Percentiles rank a stretch among this genome's conserved stretches.
Evolutionary conservation across 1,284 basidiomycete genomes (phyloP).

Genomic region (Ceratobasidium sp.): DNA sequence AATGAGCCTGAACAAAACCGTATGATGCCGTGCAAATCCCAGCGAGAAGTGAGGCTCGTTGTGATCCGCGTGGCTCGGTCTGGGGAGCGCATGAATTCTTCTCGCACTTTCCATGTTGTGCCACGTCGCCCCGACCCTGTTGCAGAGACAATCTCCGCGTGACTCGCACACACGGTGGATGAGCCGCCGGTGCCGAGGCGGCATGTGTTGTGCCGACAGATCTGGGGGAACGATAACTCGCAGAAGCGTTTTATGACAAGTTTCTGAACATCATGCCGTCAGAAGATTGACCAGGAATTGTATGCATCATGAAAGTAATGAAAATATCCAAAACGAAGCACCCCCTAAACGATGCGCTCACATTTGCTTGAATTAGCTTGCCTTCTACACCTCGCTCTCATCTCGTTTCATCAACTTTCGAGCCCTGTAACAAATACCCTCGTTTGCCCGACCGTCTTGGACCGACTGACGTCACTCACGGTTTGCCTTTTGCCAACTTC

Average conservation of each 20-base stretch:
- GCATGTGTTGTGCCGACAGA: neutral
- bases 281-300: neutral
- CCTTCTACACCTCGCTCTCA: conserved; percentile 13
- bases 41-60: neutral
- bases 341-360: neutral
- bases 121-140: too few relatives aligned
- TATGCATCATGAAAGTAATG: too few relatives aligned
- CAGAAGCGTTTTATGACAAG: too few relatives aligned
- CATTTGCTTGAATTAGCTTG: neutral
- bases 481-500: conserved; percentile 21
- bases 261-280: too few relatives aligned
- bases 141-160: too few relatives aligned
- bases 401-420: conserved; percentile 19
- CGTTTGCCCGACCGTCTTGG: neutral
- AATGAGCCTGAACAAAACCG: neutral
- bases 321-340: neutral
- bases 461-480: neutral
- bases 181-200: too few relatives aligned
- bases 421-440: neutral
- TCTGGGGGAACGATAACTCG: too few relatives aligned
- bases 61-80: neutral
- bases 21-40: neutral
- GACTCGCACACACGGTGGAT: too few relatives aligned
- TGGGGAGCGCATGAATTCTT: too few relatives aligned
- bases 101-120: too few relatives aligned